Base-by-base conservation (phyloP, 768 basidiomycete species). In the Trametes cubensis region DNA sequence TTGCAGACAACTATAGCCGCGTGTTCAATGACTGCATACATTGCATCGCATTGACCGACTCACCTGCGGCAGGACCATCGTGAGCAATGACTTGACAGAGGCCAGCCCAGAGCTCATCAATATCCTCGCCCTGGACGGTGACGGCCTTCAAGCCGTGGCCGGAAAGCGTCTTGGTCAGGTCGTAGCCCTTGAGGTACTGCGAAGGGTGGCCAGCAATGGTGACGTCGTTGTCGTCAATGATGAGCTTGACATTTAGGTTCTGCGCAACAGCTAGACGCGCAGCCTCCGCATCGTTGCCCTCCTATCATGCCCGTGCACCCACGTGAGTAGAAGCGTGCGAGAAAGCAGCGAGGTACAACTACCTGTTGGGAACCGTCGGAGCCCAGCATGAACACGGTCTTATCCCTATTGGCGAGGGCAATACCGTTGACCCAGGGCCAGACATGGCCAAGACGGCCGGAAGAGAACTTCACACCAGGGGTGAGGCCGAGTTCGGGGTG, bases 161-260 rank as follows among this genome's bases (percentile, higher is more conserved):
- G 59, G 82, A 79, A 17, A 94, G 82, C 0, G 92, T 94, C 77
- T 86, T 84, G 23, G 75, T 70, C 38, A 94, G 70, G 54, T 86
- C 81, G 75, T 85, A 95, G 23, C 92, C 92, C 71, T 86, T 86
- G 68, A 94, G 83, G 71, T 94, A 94, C 51, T 93, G 75, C 15
- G 91, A 93, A 4, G 93, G 93, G 69, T 94, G 92, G 0, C 93
- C 93, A n/a, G 92, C 86, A 62, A 94, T 95, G 8, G 92, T 94
- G 66, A 94, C 92, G 71, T 95, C 88, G 75, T 95, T 94, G 75
- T 94, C 91, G 67, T 95, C 93, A 65, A 95, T 87, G 72, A 94
- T 74, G 58, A 94, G 78, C 75, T 95, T 95, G 74, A 95, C 83
- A 72, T 94, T 92, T 67, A 95, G 79, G 45, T 79, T 75, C 71